These are phyloP conservation scores for Hygrophoropsis aurantiaca DNA, from an alignment of 768 basidiomycete species.

Conservation along the genomic window DNA sequence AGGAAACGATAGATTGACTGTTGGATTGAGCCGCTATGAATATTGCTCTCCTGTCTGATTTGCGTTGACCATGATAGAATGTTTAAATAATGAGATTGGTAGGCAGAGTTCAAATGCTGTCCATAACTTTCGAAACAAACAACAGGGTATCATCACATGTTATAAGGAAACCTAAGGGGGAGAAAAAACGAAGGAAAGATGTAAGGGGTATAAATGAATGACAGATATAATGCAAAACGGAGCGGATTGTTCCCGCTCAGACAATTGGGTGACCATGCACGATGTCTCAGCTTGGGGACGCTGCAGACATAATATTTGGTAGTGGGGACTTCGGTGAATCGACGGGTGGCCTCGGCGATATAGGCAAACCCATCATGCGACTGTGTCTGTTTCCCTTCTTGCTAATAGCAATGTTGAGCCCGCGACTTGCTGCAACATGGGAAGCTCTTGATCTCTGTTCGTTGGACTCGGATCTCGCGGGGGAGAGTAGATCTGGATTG, in stretches of 20 bases:
- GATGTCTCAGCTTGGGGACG: constrained; percentile 25
- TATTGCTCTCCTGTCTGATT: no score
- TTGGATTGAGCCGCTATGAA: no score
- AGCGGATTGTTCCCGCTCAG: no score
- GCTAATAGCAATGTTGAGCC: constrained; percentile 63
- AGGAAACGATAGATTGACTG: no score
- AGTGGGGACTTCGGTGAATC: constrained; percentile 12
- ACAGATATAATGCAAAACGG: constrained; percentile 6
- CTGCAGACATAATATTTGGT: constrained; percentile 20
- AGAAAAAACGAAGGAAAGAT: constrained; percentile 6
- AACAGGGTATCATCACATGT: constrained; percentile 16
- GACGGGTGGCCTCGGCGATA: constrained; percentile 33
- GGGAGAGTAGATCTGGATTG: constrained; percentile 13
- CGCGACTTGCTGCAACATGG: constrained; percentile 61
- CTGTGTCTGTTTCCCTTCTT: constrained; percentile 65
- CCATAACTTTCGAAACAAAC: constrained; percentile 2
- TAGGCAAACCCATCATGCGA: constrained; percentile 62
- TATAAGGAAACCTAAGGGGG: constrained; percentile 8
- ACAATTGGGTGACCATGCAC: no score
- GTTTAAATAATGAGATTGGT: no score
- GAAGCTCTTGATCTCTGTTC: constrained; percentile 52
- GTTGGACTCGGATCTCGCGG: constrained; percentile 21
- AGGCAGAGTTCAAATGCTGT: background rate
- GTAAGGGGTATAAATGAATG: constrained; percentile 26
- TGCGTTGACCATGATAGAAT: no score